A percentile compares a stretch with the other conserved stretches of the same genome.
These are phyloP conservation scores for Fraxinus anomala DNA, from an alignment of 257 asterid genomes.

Conservation along the genomic window DNA sequence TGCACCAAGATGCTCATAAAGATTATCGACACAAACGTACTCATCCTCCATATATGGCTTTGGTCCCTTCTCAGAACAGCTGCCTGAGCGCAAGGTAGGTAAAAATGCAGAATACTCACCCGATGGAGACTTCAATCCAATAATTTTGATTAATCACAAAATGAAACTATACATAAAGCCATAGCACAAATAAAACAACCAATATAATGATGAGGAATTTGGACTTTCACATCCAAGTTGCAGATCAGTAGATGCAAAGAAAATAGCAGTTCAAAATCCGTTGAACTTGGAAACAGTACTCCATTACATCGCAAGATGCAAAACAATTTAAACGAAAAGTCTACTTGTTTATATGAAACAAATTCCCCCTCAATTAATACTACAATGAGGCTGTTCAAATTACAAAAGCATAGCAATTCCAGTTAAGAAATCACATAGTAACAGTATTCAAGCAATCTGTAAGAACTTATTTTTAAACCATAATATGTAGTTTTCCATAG, in stretches of 20 bases:
- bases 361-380: background rate
- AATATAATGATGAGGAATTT: background rate
- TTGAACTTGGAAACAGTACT: background rate
- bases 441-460: background rate
- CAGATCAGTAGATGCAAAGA: background rate
- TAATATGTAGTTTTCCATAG: background rate
- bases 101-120: slow-evolving; percentile 53
- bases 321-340: background rate
- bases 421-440: background rate
- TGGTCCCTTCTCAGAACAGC: slow-evolving; percentile 86
- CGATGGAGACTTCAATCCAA: slow-evolving; percentile 45
- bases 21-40: slow-evolving; percentile 72
- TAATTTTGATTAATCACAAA: slow-evolving; percentile 3
- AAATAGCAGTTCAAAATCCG: background rate
- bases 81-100: slow-evolving; percentile 81
- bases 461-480: background rate
- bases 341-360: background rate
- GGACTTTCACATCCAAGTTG: background rate
- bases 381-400: background rate
- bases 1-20: slow-evolving; percentile 52
- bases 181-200: background rate
- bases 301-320: background rate
- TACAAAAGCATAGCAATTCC: background rate
- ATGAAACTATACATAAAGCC: background rate
- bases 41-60: slow-evolving; percentile 90